These are phyloP conservation scores for Botryosphaeria dothidea DNA, from an alignment of 2,329 filamentous ascomycete species.

Conservation along the genomic window DNA sequence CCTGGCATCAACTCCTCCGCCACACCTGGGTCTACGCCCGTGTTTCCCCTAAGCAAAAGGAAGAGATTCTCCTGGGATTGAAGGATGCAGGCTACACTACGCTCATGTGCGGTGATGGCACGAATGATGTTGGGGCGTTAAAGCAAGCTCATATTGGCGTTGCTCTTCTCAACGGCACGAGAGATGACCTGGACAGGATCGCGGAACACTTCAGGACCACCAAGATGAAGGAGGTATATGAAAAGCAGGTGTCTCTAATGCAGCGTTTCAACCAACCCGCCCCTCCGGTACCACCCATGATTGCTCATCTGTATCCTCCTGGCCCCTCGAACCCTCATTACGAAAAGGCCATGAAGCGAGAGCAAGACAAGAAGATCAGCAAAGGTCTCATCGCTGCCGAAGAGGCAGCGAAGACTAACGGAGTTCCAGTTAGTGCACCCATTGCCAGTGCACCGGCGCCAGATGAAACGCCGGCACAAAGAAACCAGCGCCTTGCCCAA, in stretches of 20 bases:
- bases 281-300: constrained; percentile 88
- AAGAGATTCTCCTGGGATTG: constrained; percentile 93
- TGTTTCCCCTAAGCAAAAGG: constrained; percentile 98
- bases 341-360: constrained; percentile 84
- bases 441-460: constrained; percentile 62
- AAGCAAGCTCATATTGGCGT: constrained; percentile 99
- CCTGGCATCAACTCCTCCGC: constrained; percentile 75
- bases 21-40: constrained; percentile 97
- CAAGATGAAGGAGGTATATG: constrained; percentile 98
- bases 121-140: constrained; percentile 94
- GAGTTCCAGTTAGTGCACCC: constrained; percentile 36
- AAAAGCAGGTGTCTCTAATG: constrained; percentile 93
- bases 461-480: constrained; percentile 54
- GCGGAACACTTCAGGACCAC: constrained; percentile 90
- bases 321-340: constrained; percentile 93
- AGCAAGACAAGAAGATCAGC: constrained; percentile 76
- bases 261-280: constrained; percentile 89
- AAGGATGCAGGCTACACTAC: constrained; percentile 98
- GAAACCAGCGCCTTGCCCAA: constrained; percentile 53
- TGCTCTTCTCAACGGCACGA: constrained; percentile 90
- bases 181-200: constrained; percentile 87
- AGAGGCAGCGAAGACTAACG: constrained; percentile 25
- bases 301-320: constrained; percentile 92
- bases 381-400: constrained; percentile 52
- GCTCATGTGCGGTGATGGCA: constrained; percentile 97